Evolutionary conservation across 2,329 filamentous ascomycete species (phyloP).

Genomic region (Venturia carpophila): DNA sequence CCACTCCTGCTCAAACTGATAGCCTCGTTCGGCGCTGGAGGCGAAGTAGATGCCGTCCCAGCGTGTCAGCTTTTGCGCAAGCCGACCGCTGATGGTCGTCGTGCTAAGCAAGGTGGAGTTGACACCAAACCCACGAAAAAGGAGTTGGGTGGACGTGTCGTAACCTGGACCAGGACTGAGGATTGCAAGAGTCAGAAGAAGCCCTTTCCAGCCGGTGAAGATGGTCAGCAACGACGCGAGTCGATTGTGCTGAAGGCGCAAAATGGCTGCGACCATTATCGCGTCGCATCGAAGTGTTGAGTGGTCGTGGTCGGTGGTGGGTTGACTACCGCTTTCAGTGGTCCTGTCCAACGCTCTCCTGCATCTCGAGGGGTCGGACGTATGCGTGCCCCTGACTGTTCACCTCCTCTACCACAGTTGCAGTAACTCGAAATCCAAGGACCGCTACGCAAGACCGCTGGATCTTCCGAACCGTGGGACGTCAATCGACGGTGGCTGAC

Average conservation of each 20-base stretch:
- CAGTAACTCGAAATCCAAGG: not conserved
- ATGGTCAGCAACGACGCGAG: constrained; percentile 24
- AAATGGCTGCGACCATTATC: not conserved
- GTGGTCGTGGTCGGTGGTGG: not conserved
- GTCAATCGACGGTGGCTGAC: not conserved
- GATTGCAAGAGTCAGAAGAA: constrained; percentile 55
- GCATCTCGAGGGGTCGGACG: not conserved
- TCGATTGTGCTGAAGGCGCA: not conserved
- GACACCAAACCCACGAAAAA: constrained; percentile 9
- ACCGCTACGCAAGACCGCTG: not conserved
- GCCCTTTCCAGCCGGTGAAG: constrained; percentile 58
- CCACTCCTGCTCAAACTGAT: constrained; percentile 77
- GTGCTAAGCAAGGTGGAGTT: constrained; percentile 20
- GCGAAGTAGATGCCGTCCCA: constrained; percentile 80
- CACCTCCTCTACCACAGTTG: not conserved
- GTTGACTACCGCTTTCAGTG: not conserved
- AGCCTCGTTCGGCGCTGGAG: constrained; percentile 53
- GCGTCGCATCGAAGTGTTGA: not conserved
- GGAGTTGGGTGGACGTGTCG: constrained; percentile 63
- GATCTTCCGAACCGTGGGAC: not conserved
- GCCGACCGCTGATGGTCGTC: constrained; percentile 21
- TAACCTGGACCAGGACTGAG: constrained; percentile 57
- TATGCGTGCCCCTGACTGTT: not conserved
- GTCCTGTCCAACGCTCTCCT: not conserved
- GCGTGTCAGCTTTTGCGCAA: constrained; percentile 55